Evolutionary conservation across 176 grass and related monocot species (phyloP).

Genomic region (Bothriochloa decipiens): DNA sequence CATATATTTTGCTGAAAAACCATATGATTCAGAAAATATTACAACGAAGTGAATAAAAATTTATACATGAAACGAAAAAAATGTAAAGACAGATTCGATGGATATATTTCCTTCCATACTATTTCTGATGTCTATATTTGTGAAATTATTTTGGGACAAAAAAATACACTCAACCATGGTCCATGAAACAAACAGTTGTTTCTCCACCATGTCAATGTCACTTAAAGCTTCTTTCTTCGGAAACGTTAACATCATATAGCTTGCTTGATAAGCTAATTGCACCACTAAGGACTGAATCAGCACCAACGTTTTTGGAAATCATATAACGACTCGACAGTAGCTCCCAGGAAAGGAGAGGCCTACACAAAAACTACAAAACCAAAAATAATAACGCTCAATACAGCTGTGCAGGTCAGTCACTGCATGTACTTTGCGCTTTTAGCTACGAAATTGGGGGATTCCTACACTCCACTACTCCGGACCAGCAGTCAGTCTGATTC

Average conservation of each 20-base stretch:
- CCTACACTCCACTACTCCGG: background rate
- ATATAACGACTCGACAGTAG: background rate
- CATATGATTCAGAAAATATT: conserved; percentile 15
- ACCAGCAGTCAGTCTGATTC: background rate
- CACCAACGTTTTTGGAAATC: background rate
- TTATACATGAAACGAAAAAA: background rate
- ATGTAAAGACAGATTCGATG: background rate
- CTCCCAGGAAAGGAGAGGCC: background rate
- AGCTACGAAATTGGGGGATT: background rate
- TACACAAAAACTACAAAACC: background rate
- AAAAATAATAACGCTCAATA: background rate
- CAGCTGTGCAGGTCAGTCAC: background rate
- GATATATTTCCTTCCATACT: background rate
- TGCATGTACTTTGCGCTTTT: background rate
- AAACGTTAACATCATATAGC: background rate
- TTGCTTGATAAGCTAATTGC: background rate
- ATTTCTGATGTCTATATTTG: background rate
- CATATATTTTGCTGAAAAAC: background rate
- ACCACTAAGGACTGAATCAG: background rate
- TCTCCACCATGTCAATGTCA: background rate
- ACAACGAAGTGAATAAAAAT: background rate
- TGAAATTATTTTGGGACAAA: background rate
- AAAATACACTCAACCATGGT: background rate
- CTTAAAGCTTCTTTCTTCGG: background rate
- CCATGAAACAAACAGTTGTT: background rate